Base-by-base conservation (phyloP, 1,284 basidiomycete species). In the Ganoderma resinaceum region DNA sequence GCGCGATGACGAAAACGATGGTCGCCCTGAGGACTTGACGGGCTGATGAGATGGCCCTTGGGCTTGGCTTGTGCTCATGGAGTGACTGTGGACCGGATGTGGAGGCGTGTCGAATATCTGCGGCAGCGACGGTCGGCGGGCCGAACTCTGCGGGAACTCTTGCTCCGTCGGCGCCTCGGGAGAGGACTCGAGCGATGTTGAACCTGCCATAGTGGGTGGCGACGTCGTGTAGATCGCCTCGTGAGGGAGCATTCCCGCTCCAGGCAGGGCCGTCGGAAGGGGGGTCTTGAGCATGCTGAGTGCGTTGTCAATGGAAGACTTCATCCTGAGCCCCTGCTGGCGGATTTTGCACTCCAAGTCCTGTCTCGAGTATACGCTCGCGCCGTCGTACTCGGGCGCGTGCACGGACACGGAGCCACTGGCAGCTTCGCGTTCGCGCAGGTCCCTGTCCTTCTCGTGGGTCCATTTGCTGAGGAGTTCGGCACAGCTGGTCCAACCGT, bases 401-500 rank as follows among this genome's bases (percentile, higher is more conserved):
- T 16, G 14, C 63, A 64, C 57, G 62, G 61, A 1, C 52, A 35
- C 38, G 68, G 65, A 53, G 26, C 58, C 37, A 29, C 49, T 60
- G 31, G 64, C 66, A 26, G 64, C 69, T 55, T 77, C 80, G 52
- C 79, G 79, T 55, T 81, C 80, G 37, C 77, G 68, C 20, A 90
- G 80, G 77, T 90, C 89, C 66, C 82, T 82, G 73, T 90, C 89
- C 77, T 87, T 89, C 77, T 89, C 86, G 26, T 83, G 75, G 12
- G 84, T 78, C 89, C 89, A 91, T 11, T 85, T 78, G 12, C 78
- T 79, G 18, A 93, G 80, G 14, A 90, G 76, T 33, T 88, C 84
- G 1, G 89, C 91, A 71, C 89, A 91, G 72, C 88, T 86, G 1
- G 88, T 77, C 86, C 86, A 91, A 7, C 90, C 89, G 70, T 90